Evolutionary conservation across 2,329 filamentous ascomycete genomes (phyloP), one percentile per base, ranked within the genome.

Genomic region (Sporothrix variecibatus): DNA sequence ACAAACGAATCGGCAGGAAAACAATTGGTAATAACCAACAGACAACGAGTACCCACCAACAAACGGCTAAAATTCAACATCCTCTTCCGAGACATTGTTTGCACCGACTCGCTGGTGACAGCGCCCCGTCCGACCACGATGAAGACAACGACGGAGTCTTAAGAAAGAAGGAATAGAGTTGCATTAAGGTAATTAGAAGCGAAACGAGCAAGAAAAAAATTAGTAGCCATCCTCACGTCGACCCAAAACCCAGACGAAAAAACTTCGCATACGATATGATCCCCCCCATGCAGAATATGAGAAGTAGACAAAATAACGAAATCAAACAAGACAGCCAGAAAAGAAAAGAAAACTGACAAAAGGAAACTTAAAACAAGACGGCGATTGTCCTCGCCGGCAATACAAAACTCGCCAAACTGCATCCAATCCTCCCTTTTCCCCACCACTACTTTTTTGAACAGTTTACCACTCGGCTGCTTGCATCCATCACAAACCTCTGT

Each of bases 361-460:
- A 23, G 20, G 1, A 3, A 60, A 60, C 12, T 12, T 15, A 65
- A 53, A 11, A 56, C 8, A 28, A 40, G n/a, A 28, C 15, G 12
- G 3, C 4, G 17, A 49, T 51, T 68, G 43, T 26, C 58, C 64
- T 46, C 53, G 53, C 28, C 17, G 15, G 56, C 28, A 20, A 26
- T 40, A 38, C 46, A 56, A 56, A 56, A 28, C 17, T 74, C 80
- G 26, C 49, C 31, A 67, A 58, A 84, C 84, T 60, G 34, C 17
- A 46, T 20, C 51, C 31, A 40, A 11, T 64, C 31, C 58, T 40
- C 58, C 34, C 2, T 40, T 31, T n/a, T 34, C 20, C 23, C n/a
- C 20, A 9, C 31, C 34, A 11, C 58, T 6, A 20, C 8, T 64
- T 9, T 23, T 12, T 9, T 17, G 28, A 56, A 28, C 58, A 38